Conservation (phyloP, 352 stramenopile genomes). For the Globisporangium splendens region DNA sequence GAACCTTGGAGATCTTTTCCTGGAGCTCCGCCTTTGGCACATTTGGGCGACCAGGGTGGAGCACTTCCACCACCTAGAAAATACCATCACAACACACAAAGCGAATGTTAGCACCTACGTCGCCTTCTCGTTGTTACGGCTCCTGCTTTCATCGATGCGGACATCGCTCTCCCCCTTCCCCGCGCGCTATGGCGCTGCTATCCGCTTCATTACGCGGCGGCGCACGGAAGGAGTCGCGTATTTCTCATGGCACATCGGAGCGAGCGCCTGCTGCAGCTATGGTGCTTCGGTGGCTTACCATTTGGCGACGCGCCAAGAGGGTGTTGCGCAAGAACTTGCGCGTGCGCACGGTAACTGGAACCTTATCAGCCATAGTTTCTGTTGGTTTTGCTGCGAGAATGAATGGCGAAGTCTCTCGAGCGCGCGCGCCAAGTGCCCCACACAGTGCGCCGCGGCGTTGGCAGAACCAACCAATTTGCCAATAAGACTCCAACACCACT, state of each 20-base stretch:
- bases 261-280: not conserved
- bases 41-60: conserved; percentile 97
- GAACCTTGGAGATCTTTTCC: conserved; percentile 96
- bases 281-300: conserved; percentile 64
- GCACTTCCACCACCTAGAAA: conserved; percentile 95
- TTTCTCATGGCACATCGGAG: no score
- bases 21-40: conserved; percentile 97
- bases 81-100: not conserved
- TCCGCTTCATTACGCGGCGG: no score
- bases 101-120: not conserved
- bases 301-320: conserved; percentile 96
- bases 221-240: no score
- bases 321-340: conserved; percentile 99
- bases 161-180: no score
- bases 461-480: conserved; percentile 80
- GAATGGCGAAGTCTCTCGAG: conserved; percentile 25
- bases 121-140: not conserved
- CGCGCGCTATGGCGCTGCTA: no score
- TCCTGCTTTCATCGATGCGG: not conserved
- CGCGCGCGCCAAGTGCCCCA: conserved; percentile 13
- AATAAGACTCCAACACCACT: conserved; percentile 19
- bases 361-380: conserved; percentile 90
- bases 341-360: conserved; percentile 97
- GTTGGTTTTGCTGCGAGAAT: conserved; percentile 59
- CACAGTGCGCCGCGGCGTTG: not conserved